Evolutionary conservation across 768 basidiomycete species (phyloP).

Genomic region (Cyclocybe aegerita): DNA sequence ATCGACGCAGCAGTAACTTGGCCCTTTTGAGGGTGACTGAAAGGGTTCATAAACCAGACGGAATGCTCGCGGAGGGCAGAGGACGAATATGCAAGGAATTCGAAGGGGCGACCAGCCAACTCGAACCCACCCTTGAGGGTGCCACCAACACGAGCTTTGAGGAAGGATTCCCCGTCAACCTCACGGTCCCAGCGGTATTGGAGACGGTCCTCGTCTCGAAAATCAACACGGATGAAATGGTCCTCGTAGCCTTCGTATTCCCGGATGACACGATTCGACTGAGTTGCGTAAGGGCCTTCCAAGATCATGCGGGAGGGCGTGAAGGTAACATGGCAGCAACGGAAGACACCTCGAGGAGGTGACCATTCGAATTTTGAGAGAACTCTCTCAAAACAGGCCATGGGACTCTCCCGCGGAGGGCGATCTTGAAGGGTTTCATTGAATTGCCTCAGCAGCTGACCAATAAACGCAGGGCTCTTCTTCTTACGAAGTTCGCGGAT

Average conservation of each 20-base stretch:
- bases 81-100: conserved; percentile 81
- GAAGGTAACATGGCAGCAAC: conserved; percentile 74
- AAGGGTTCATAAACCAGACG: conserved; percentile 79
- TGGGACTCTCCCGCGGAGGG: conserved; percentile 34
- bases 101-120: conserved; percentile 69
- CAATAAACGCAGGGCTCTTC: conserved; percentile 29
- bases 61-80: conserved; percentile 79
- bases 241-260: conserved; percentile 58
- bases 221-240: conserved; percentile 79
- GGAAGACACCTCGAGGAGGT: conserved; percentile 39
- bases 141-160: conserved; percentile 57
- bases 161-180: conserved; percentile 56
- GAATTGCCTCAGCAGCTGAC: conserved; percentile 56
- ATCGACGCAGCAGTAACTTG: conserved; percentile 57
- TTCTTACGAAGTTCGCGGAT: conserved; percentile 40
- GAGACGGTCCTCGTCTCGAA: conserved; percentile 81
- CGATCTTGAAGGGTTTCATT: conserved; percentile 45
- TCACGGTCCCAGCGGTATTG: conserved; percentile 70
- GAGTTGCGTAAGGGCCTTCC: conserved; percentile 73
- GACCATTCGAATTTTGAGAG: conserved; percentile 29
- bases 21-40: conserved; percentile 38
- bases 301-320: conserved; percentile 73
- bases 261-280: conserved; percentile 82
- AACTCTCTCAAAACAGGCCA: conserved; percentile 43
- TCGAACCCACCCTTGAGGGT: conserved; percentile 63